These are phyloP conservation scores for Ophiostoma tasmaniense DNA, from an alignment of 2,329 filamentous ascomycete genomes.

Conservation along the genomic window DNA sequence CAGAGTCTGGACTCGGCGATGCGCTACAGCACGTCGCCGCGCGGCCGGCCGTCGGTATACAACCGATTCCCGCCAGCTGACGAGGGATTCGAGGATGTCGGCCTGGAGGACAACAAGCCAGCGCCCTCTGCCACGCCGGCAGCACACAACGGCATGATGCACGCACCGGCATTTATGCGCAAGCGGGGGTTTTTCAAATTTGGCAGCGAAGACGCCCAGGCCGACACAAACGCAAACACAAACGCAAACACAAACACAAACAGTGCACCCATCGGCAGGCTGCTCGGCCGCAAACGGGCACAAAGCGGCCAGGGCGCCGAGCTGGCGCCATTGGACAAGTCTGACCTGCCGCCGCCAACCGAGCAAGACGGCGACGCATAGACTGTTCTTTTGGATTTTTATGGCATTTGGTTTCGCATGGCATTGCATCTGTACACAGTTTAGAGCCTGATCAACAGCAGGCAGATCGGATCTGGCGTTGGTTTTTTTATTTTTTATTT, in stretches of 20 bases:
- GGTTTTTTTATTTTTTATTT: too few relatives aligned
- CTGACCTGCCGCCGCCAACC: background rate
- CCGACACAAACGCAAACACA: background rate
- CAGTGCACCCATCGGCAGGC: slow-evolving; percentile 37
- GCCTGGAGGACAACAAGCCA: slow-evolving; percentile 56
- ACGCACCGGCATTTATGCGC: slow-evolving; percentile 25
- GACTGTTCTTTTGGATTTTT: background rate
- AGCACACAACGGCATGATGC: slow-evolving; percentile 15
- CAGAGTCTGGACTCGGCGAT: slow-evolving; percentile 71
- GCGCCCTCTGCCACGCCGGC: slow-evolving; percentile 37
- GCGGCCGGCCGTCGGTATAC: slow-evolving; percentile 25
- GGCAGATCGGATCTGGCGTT: background rate
- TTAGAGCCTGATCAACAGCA: background rate
- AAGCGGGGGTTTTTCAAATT: slow-evolving; percentile 80
- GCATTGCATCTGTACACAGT: background rate
- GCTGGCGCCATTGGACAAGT: slow-evolving; percentile 44
- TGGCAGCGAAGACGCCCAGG: slow-evolving; percentile 43
- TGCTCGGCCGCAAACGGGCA: slow-evolving; percentile 64
- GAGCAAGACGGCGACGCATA: background rate
- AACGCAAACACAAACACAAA: slow-evolving; percentile 27
- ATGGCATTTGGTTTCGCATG: background rate
- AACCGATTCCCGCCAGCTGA: slow-evolving; percentile 49
- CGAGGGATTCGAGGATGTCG: slow-evolving; percentile 84
- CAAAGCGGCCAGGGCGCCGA: slow-evolving; percentile 64
- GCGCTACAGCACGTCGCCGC: background rate